These are phyloP conservation scores for Tetrapisispora nanseiensis DNA, from an alignment of 805 yeast genomes.

Conservation along the genomic window DNA sequence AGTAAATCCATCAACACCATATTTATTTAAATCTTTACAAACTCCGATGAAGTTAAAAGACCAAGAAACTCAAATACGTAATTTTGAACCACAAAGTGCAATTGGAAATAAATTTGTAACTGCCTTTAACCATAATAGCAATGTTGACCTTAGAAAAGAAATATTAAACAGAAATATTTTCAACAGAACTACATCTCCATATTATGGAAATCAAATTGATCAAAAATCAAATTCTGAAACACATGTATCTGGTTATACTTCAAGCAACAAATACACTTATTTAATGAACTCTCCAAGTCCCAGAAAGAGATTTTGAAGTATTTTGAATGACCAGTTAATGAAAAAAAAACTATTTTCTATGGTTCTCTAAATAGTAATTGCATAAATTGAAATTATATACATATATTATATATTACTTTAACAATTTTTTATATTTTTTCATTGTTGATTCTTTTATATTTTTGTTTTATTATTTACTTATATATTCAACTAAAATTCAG, in stretches of 20 bases:
- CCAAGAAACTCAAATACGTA: not conserved
- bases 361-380: not conserved
- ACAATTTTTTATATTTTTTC: not conserved
- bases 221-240: not conserved
- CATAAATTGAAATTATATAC: not conserved
- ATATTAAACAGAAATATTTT: not conserved
- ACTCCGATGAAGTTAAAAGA: constrained; percentile 19
- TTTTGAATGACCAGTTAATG: not conserved
- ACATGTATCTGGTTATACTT: constrained; percentile 22
- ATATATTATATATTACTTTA: not conserved
- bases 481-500: too few relatives aligned
- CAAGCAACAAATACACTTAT: constrained; percentile 28
- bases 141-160: constrained; percentile 9
- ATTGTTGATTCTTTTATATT: not conserved
- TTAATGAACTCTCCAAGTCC: constrained; percentile 29
- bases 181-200: not conserved
- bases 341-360: too few relatives aligned
- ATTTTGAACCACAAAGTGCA: not conserved
- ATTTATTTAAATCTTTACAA: constrained; percentile 22
- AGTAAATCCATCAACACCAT: constrained; percentile 9
- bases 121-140: constrained; percentile 11
- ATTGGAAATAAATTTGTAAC: constrained; percentile 15
- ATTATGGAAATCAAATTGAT: not conserved
- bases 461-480: not conserved
- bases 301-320: constrained; percentile 9